Evolutionary conservation across 1,284 basidiomycete species (phyloP).

Genomic region (Cryptococcus floricola): DNA sequence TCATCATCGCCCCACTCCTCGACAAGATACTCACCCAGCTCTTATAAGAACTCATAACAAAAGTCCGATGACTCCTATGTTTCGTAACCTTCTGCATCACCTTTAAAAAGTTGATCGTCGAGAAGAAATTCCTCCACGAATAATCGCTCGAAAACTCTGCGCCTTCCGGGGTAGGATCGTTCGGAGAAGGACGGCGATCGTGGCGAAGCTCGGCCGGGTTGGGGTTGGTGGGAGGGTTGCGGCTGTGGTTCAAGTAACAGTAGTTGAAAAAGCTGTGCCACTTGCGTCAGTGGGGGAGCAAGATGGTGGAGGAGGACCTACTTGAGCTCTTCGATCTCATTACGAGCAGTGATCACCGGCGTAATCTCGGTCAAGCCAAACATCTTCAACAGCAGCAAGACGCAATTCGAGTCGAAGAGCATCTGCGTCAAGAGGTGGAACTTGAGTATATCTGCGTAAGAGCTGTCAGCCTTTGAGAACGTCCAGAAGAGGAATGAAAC

Average conservation of each 20-base stretch:
- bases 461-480: neutral
- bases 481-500: constrained; percentile 37
- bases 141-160: constrained; percentile 88
- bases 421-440: constrained; percentile 95
- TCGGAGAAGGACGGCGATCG: neutral
- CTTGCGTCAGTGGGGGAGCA: neutral
- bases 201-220: constrained; percentile 52
- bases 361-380: constrained; percentile 93
- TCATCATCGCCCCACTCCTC: neutral
- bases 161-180: constrained; percentile 57
- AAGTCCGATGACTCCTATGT: constrained; percentile 86
- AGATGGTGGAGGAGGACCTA: constrained; percentile 48
- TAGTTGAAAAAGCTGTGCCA: constrained; percentile 84
- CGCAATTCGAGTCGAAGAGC: constrained; percentile 90
- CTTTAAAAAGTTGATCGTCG: constrained; percentile 96
- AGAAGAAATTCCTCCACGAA: constrained; percentile 98
- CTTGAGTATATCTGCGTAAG: constrained; percentile 80
- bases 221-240: constrained; percentile 45
- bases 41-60: constrained; percentile 97
- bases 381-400: constrained; percentile 94
- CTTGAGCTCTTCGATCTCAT: constrained; percentile 85
- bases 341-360: constrained; percentile 74
- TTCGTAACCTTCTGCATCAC: constrained; percentile 98
- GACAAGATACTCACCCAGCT: constrained; percentile 66
- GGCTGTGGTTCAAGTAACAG: constrained; percentile 60